These are phyloP conservation scores for Alternaria ventricosa DNA, from an alignment of 2,329 filamentous ascomycete genomes.

Conservation along the genomic window DNA sequence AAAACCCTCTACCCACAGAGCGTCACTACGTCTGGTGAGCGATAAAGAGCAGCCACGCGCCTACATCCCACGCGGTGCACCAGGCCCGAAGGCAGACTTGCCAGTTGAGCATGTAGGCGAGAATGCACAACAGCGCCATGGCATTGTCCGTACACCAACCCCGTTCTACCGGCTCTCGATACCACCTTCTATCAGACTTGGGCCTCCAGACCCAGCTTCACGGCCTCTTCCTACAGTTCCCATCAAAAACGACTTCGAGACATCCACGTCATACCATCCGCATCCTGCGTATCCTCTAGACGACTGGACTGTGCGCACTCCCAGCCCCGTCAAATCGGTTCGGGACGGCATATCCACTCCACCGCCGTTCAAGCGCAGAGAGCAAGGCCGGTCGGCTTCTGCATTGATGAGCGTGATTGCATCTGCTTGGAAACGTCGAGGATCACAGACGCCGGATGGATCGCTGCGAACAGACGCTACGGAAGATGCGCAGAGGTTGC, in stretches of 20 bases:
- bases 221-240: conserved; percentile 26
- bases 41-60: conserved; percentile 4
- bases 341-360: conserved; percentile 31
- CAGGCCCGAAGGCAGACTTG: neutral
- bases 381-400: conserved; percentile 17
- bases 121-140: conserved; percentile 6
- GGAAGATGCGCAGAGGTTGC: conserved; percentile 11
- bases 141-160: conserved; percentile 4
- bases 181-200: conserved; percentile 30
- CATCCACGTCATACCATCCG: conserved; percentile 27
- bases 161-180: conserved; percentile 31
- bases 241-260: conserved; percentile 17
- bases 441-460: conserved; percentile 1
- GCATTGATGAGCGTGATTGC: conserved; percentile 30
- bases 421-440: conserved; percentile 33
- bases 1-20: neutral
- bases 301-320: conserved; percentile 36
- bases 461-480: neutral
- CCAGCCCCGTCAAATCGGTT: conserved; percentile 35
- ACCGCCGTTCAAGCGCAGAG: conserved; percentile 18
- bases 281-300: conserved; percentile 34
- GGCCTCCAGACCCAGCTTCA: conserved; percentile 13
- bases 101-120: neutral
- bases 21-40: neutral
- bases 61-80: conserved; percentile 24